phyloP scores from a whole-genome alignment of 179 eudicot genomes.

The Sideroxylon spinosum region DNA sequence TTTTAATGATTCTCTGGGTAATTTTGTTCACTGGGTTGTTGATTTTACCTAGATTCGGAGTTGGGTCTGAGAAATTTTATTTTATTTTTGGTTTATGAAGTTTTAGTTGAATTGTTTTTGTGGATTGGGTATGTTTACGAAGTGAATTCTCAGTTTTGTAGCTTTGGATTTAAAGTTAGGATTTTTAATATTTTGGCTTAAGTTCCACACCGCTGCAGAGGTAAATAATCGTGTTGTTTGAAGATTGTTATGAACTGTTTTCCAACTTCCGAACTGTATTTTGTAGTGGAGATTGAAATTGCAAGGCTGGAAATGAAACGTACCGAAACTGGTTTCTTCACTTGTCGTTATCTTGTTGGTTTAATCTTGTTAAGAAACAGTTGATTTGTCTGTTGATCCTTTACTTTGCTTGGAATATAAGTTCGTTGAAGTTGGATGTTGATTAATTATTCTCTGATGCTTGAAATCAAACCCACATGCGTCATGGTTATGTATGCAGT shows the following conservation, averaged over 20 bases:
- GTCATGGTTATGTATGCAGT: slow-evolving; percentile 7
- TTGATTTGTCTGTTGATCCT: background rate
- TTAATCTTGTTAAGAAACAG: slow-evolving; percentile 3
- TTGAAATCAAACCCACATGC: slow-evolving; percentile 4
- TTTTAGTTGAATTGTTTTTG: background rate
- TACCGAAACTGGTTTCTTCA: slow-evolving; percentile 4
- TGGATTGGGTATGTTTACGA: background rate
- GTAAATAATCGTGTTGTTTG: background rate
- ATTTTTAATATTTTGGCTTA: background rate
- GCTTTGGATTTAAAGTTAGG: slow-evolving; percentile 4
- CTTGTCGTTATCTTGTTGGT: slow-evolving; percentile 1
- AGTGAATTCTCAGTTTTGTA: background rate
- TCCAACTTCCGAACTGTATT: background rate
- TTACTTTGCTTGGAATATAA: background rate
- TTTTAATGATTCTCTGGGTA: background rate
- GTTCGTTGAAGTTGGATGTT: background rate
- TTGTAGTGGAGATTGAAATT: background rate
- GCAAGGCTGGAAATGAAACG: background rate
- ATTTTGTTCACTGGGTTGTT: slow-evolving; percentile 7
- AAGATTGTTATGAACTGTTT: background rate
- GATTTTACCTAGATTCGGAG: background rate
- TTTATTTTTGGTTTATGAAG: background rate
- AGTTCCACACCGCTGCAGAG: background rate
- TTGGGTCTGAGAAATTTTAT: background rate
- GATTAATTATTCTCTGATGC: background rate